Conservation (phyloP, 2,329 filamentous ascomycete genomes). For the Pseudogymnoascus sp. region DNA sequence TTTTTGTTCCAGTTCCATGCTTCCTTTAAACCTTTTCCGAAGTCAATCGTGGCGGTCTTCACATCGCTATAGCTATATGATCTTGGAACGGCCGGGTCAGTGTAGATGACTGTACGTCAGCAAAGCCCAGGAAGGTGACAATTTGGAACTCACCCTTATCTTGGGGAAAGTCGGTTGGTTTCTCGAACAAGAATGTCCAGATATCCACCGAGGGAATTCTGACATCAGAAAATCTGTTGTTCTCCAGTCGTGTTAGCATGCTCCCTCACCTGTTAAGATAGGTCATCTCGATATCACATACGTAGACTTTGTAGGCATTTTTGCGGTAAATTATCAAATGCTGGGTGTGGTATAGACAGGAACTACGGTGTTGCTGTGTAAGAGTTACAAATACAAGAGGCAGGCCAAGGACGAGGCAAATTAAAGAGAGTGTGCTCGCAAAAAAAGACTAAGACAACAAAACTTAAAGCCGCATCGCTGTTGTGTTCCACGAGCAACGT, state of each 20-base stretch:
- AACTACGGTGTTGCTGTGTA: background rate
- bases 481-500: background rate
- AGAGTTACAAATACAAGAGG: background rate
- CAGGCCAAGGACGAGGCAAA: background rate
- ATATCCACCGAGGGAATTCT: constrained; percentile 64
- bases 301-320: background rate
- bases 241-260: constrained; percentile 30
- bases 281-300: background rate
- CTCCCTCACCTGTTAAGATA: background rate
- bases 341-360: background rate
- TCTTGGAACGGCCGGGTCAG: constrained; percentile 59
- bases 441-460: background rate
- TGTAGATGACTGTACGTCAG: constrained; percentile 45
- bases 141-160: constrained; percentile 53
- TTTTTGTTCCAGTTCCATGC: constrained; percentile 69
- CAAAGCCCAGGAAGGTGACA: background rate
- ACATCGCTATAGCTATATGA: constrained; percentile 62
- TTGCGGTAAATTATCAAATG: background rate
- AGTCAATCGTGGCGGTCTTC: constrained; percentile 55
- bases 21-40: constrained; percentile 69
- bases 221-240: constrained; percentile 28
- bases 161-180: constrained; percentile 51
- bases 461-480: background rate
- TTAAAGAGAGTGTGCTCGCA: background rate
- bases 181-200: constrained; percentile 70